A percentile compares a stretch with the other conserved stretches of the same genome.
Conservation (phyloP, 2,329 filamentous ascomycete species). For the Boeremia lycopersici region DNA sequence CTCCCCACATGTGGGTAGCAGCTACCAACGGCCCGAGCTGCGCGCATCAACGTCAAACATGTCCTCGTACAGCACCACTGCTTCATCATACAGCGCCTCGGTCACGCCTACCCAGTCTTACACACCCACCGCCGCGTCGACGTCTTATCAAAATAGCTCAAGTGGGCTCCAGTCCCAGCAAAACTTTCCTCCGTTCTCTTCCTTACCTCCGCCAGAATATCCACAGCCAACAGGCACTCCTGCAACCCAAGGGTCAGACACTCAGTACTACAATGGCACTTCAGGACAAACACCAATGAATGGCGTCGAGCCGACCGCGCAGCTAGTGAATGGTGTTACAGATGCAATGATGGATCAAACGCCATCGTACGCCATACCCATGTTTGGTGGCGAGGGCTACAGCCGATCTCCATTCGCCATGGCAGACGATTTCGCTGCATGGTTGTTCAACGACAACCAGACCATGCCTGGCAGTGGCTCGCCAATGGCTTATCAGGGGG, state of each 20-base stretch:
- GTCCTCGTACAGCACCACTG: conserved; percentile 39
- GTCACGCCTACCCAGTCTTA: conserved; percentile 53
- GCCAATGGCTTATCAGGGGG: conserved; percentile 45
- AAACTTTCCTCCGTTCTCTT: conserved; percentile 65
- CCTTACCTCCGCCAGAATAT: conserved; percentile 66
- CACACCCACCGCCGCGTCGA: conserved; percentile 53
- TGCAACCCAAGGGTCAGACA: conserved; percentile 42
- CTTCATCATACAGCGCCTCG: conserved; percentile 44
- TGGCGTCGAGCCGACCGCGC: conserved; percentile 46
- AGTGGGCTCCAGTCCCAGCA: conserved; percentile 63
- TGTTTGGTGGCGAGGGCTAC: conserved; percentile 83
- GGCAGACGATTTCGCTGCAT: conserved; percentile 85
- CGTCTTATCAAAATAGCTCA: conserved; percentile 42
- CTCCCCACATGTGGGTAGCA: conserved; percentile 45
- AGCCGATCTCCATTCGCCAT: conserved; percentile 88
- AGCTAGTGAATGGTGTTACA: conserved; percentile 45
- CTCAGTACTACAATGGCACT: conserved; percentile 45
- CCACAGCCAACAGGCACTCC: conserved; percentile 43
- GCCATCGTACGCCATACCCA: conserved; percentile 71
- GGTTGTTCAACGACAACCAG: conserved; percentile 75
- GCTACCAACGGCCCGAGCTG: conserved; percentile 43
- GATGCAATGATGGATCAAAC: conserved; percentile 53
- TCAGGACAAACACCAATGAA: conserved; percentile 46
- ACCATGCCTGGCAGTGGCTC: conserved; percentile 48
- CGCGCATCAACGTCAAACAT: conserved; percentile 45